Percentiles rank a stretch among this genome's conserved stretches.
These are phyloP conservation scores for Evernia prunastri DNA, from an alignment of 495 filamentous ascomycete genomes.

Conservation along the genomic window DNA sequence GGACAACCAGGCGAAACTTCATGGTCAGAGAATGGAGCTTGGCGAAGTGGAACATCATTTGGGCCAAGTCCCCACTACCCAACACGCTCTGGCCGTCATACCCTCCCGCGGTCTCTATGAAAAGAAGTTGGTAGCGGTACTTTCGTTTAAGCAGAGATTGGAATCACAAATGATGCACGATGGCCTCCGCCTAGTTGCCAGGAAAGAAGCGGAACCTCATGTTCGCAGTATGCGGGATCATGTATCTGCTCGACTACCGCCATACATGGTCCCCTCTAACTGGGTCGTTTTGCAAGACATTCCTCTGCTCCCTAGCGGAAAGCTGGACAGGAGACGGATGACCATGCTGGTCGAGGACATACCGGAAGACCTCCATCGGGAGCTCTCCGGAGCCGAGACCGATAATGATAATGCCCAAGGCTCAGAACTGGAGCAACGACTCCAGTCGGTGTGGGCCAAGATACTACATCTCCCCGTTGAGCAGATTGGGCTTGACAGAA, in stretches of 20 bases:
- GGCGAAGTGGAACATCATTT: constrained; percentile 38
- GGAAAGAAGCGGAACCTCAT: constrained; percentile 15
- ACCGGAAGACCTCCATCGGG: constrained; percentile 29
- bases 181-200: constrained; percentile 6
- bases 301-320: constrained; percentile 41
- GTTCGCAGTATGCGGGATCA: constrained; percentile 21
- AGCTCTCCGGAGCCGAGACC: constrained; percentile 13
- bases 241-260: constrained; percentile 33
- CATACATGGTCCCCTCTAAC: constrained; percentile 46
- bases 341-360: constrained; percentile 32
- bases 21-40: constrained; percentile 43
- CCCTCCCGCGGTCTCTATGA: constrained; percentile 11
- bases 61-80: constrained; percentile 11
- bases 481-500: constrained; percentile 48
- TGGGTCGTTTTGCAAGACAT: constrained; percentile 42
- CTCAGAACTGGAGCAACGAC: constrained; percentile 19
- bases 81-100: constrained; percentile 20
- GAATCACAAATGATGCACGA: background rate
- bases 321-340: constrained; percentile 28
- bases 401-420: constrained; percentile 12
- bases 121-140: constrained; percentile 19
- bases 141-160: constrained; percentile 14
- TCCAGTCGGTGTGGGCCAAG: constrained; percentile 45
- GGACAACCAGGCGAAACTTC: constrained; percentile 45
- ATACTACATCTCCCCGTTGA: constrained; percentile 46